These are phyloP conservation scores for Leishmania braziliensis DNA, from an alignment of 208 protist genomes.

Conservation along the genomic window DNA sequence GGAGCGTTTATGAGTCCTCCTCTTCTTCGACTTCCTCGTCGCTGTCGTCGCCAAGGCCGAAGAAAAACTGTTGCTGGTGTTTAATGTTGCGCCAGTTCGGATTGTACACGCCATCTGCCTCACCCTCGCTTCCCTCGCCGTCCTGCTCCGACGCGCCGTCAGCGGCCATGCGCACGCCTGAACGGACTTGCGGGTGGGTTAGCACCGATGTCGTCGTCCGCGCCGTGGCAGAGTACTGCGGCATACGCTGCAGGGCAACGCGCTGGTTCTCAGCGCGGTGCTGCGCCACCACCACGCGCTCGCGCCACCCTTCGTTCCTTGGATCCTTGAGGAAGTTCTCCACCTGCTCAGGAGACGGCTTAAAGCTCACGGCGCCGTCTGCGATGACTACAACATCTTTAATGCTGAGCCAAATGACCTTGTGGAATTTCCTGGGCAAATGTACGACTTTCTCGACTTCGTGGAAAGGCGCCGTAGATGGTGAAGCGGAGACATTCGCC, in stretches of 20 bases:
- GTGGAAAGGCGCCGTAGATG: neutral
- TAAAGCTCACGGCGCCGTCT: constrained; percentile 61
- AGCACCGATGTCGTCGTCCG: constrained; percentile 68
- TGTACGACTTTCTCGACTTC: constrained; percentile 50
- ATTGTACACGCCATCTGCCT: constrained; percentile 46
- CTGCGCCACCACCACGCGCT: constrained; percentile 47
- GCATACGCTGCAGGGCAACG: constrained; percentile 50
- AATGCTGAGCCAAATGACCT: constrained; percentile 86
- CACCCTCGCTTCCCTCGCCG: constrained; percentile 4
- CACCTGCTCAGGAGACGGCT: constrained; percentile 81
- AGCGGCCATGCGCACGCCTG: constrained; percentile 7
- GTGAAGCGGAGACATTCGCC: neutral
- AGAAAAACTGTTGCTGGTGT: constrained; percentile 80
- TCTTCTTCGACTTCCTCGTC: constrained; percentile 52
- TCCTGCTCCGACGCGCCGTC: constrained; percentile 4
- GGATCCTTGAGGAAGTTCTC: constrained; percentile 58
- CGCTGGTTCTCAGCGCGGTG: constrained; percentile 36
- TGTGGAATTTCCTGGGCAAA: constrained; percentile 87
- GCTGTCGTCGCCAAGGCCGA: constrained; percentile 50
- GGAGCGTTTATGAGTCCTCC: neutral
- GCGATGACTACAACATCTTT: constrained; percentile 78
- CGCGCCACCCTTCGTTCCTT: constrained; percentile 39
- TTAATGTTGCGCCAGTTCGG: constrained; percentile 79
- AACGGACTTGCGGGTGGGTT: constrained; percentile 22
- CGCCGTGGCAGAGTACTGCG: constrained; percentile 41